Conservation (phyloP, 305 asterid genomes). For the Fraxinus albicans region DNA sequence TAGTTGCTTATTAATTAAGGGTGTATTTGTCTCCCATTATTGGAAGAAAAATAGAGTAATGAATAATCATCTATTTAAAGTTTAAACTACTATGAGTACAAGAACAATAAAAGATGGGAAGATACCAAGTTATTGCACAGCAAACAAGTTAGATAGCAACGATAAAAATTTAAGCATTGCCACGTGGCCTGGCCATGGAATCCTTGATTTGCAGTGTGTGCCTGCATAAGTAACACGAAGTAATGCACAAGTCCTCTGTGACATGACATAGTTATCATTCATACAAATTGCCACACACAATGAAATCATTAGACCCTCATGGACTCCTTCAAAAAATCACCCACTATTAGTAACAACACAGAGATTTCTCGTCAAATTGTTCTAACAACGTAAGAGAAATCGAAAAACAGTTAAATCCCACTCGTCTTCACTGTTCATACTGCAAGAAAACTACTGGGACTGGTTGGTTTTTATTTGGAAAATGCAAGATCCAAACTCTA, state of each 20-base stretch:
- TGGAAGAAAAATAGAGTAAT: too few relatives aligned
- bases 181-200: not conserved
- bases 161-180: not conserved
- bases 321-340: constrained; percentile 29
- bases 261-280: not conserved
- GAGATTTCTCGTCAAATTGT: constrained; percentile 27
- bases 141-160: not conserved
- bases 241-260: not conserved
- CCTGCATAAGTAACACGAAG: constrained; percentile 10
- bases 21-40: too few relatives aligned
- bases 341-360: not conserved
- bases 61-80: not conserved
- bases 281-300: constrained; percentile 35
- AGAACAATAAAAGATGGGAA: not conserved
- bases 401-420: constrained; percentile 25
- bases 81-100: not conserved
- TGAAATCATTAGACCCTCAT: constrained; percentile 34
- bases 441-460: constrained; percentile 1
- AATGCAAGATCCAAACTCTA: constrained; percentile 48
- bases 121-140: not conserved
- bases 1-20: not conserved
- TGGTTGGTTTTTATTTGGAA: not conserved
- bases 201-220: not conserved
- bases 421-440: constrained; percentile 1
- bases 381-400: not conserved